phyloP scores from a whole-genome alignment of 1,284 basidiomycete species.

The Cystobasidium slooffiae region DNA sequence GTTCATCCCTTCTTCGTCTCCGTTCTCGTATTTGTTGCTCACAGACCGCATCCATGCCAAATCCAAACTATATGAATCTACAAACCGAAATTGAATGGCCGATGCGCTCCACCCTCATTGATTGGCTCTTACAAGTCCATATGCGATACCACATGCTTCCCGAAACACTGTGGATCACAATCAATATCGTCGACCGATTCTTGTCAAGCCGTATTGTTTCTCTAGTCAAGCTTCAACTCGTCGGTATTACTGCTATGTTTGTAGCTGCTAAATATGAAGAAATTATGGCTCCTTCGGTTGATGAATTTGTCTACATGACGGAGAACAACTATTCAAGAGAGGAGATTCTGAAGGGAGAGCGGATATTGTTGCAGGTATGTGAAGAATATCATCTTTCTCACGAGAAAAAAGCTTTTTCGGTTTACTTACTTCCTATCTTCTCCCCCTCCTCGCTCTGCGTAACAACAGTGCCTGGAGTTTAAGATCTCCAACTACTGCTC shows the following conservation, averaged over 20 bases:
- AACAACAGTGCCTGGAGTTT: conserved; percentile 78
- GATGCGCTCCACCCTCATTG: conserved; percentile 63
- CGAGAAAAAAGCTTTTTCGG: conserved; percentile 36
- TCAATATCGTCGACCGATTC: conserved; percentile 70
- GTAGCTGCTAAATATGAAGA: conserved; percentile 70
- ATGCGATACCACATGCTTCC: conserved; percentile 70
- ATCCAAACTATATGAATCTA: conserved; percentile 89
- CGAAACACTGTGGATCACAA: conserved; percentile 70
- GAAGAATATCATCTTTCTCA: neutral
- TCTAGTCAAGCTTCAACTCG: conserved; percentile 67
- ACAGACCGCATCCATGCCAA: conserved; percentile 85
- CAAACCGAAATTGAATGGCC: conserved; percentile 94
- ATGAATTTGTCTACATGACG: conserved; percentile 97
- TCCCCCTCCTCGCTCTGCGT: too few relatives aligned
- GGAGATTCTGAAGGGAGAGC: conserved; percentile 96
- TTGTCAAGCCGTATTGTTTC: conserved; percentile 67
- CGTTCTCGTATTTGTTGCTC: too few relatives aligned
- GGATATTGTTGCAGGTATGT: conserved; percentile 78
- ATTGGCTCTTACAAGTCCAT: conserved; percentile 68
- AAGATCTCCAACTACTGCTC: conserved; percentile 96
- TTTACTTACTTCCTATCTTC: conserved; percentile 31
- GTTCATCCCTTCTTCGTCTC: neutral
- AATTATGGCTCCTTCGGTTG: conserved; percentile 82
- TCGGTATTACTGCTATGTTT: conserved; percentile 69
- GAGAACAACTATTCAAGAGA: conserved; percentile 90